Evolutionary conservation across 2,329 filamentous ascomycete genomes (phyloP).

Genomic region (Penicillium capsulatum): DNA sequence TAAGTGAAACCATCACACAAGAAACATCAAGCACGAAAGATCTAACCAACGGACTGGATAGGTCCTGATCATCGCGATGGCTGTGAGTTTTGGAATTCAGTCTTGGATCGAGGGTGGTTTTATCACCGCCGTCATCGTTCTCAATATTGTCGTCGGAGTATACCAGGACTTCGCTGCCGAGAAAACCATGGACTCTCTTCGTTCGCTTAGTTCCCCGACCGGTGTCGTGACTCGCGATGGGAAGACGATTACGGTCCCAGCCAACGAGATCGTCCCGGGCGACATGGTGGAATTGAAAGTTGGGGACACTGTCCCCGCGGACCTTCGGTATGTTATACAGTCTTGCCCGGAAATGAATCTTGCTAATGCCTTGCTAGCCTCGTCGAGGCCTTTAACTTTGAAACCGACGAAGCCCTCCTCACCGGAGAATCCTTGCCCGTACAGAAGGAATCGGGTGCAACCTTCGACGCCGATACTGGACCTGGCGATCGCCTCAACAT

Average conservation of each 20-base stretch:
- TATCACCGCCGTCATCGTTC: constrained; percentile 55
- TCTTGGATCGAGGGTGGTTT: constrained; percentile 59
- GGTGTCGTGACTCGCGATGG: constrained; percentile 57
- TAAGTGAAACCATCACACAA: constrained; percentile 31
- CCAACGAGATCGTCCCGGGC: constrained; percentile 60
- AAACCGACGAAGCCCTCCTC: constrained; percentile 65
- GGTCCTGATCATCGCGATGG: constrained; percentile 75
- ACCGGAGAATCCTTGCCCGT: constrained; percentile 61
- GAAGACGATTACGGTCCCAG: constrained; percentile 51
- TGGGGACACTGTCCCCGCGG: constrained; percentile 61
- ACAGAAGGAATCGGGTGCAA: constrained; percentile 46
- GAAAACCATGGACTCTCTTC: constrained; percentile 58
- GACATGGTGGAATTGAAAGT: constrained; percentile 54
- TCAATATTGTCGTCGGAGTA: constrained; percentile 58
- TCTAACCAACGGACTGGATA: constrained; percentile 30
- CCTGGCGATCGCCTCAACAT: constrained; percentile 60
- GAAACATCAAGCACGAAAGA: not conserved
- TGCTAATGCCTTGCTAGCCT: constrained; percentile 31
- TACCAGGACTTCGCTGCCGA: constrained; percentile 60
- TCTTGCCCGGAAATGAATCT: not conserved
- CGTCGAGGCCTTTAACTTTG: constrained; percentile 64
- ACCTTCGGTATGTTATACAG: constrained; percentile 48
- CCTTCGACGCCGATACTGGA: constrained; percentile 51
- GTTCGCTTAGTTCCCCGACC: constrained; percentile 55
- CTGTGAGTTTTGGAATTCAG: constrained; percentile 54